Base-by-base conservation (phyloP, 257 asterid species). In the Sherardia arvensis region DNA sequence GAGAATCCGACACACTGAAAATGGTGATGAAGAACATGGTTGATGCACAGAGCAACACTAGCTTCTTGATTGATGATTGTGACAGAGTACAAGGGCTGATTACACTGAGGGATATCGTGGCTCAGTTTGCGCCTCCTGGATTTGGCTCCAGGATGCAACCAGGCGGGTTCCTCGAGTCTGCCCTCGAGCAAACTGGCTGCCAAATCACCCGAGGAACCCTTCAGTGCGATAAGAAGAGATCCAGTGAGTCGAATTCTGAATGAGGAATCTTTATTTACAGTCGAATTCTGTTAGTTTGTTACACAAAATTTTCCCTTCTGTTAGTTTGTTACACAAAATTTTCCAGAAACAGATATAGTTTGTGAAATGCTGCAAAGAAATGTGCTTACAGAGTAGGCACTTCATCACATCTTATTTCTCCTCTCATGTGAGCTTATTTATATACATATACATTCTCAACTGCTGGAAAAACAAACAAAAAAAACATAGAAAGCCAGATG, bases 111-210 rank as follows among this genome's bases (percentile, higher is more conserved):
- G 71, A 57, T 10, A 45, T 67, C 8, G 48, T 57, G 45, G 7
- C 36, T 58, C 71, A 67, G 32, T 67, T 67, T 4, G 64, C 71
- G 5, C 71, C 71, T 4, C 71, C 71, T 34, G 61, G 71, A 7
- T 57, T 58, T 45, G 71, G 43, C 65, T 67, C 71, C 21, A 67
- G 65, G 53, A 18, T 36, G 14, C 28, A 30, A 27, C 65, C 34
- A 20, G 65, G 65, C 21, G 71, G 71, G 28, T 57, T 67, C 71
- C 58, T 67, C 10, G 54, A 27, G 36, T 57, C 55, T 43, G 65
- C 71, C 14, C 71, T 67, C 4, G 48, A 57, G 23, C 65, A 67
- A 57, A n/a, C 59, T n/a, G 71, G 71, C 6, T 67, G 58, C 61
- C 25, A 57, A 26, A 29, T 57, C 54, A 43, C 27, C 7, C 26